Base-by-base conservation (phyloP, 73 alveolate species). In the Effrenium voratum region DNA sequence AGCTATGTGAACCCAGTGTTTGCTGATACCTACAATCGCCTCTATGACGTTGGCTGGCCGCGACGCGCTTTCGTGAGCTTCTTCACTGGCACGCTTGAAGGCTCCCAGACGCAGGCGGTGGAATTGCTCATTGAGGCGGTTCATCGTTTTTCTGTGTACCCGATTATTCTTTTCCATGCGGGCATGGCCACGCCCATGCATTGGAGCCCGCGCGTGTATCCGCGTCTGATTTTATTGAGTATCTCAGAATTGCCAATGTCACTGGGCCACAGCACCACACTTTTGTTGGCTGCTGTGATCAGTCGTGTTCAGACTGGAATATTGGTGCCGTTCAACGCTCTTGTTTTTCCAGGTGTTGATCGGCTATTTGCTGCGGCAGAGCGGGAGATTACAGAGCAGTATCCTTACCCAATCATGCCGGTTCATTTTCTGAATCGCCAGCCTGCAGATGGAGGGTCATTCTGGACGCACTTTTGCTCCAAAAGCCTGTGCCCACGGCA, bases 391-490 rank as follows among this genome's bases (percentile, higher is more conserved):
- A 38, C 68, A 30, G 46, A 59, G 8, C 50, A 43, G 34, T 68
- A 87, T 44, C 95, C 95, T 34, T 87, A 68, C 36, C 95, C 95
- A 45, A 87, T 87, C 68, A 57, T 87, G 95, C 95, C 95, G 5
- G 95, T 30, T 1, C 95, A 87, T 49, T 87, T 87, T 83, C 40
- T 87, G 72, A 68, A 87, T 83, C 59, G 60, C 44, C 59, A 63
- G 83, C 47, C 82, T 13, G 73, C 52, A 43, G 83, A 87, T 45
- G 80, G 82, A 30, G 95, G 80, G n/a, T 24, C 47, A 4, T 87
- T 43, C 44, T 87, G 95, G 95, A 46, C 66, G 10, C 95, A 87
- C 44, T 50, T 87, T 5, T 49, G 75, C 34, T 63, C 38, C 36
- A 24, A 49, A 0, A 49, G 59, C 45, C 41, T 83, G 30, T 28